A percentile compares a stretch with the other conserved stretches of the same genome.
phyloP scores from a whole-genome alignment of 495 filamentous ascomycete genomes.

The Penicillium maclennaniae region DNA sequence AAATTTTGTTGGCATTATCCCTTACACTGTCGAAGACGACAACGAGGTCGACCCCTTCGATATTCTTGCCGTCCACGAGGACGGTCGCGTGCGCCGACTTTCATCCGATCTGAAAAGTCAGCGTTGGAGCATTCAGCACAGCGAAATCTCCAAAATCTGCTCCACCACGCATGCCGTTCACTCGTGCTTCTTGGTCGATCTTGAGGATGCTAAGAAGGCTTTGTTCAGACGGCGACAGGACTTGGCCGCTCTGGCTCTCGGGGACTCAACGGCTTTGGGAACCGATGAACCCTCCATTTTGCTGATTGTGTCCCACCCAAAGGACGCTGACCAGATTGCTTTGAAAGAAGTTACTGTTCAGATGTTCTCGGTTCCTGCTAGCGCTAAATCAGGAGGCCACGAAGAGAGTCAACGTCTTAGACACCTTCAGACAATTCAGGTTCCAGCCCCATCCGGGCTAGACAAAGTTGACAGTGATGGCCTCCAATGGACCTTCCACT shows the following conservation, averaged over 20 bases:
- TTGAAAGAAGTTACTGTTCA: conserved; percentile 39
- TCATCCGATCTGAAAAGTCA: conserved; percentile 39
- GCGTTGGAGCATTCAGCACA: conserved; percentile 41
- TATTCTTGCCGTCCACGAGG: conserved; percentile 45
- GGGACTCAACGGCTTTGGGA: conserved; percentile 24
- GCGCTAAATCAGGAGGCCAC: conserved; percentile 9
- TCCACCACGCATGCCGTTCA: conserved; percentile 29
- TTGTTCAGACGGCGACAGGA: conserved; percentile 44
- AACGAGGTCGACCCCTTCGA: conserved; percentile 32
- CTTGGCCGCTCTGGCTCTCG: conserved; percentile 36
- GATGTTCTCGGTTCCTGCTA: conserved; percentile 40
- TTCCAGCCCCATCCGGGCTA: conserved; percentile 29
- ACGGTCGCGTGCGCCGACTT: conserved; percentile 41
- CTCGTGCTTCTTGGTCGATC: conserved; percentile 41
- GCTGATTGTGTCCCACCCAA: conserved; percentile 40
- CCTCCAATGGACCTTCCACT: conserved; percentile 45
- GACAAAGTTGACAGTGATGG: conserved; percentile 21
- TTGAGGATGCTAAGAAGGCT: conserved; percentile 43
- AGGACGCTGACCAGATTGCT: conserved; percentile 23
- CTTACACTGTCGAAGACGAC: conserved; percentile 20
- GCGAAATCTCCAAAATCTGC: conserved; percentile 32
- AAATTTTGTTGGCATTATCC: conserved; percentile 40
- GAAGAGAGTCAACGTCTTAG: conserved; percentile 38
- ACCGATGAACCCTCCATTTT: conserved; percentile 37
- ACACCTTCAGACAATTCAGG: conserved; percentile 36